Evolutionary conservation across 495 filamentous ascomycete genomes (phyloP).

Genomic region (Tuber umbilicatum): DNA sequence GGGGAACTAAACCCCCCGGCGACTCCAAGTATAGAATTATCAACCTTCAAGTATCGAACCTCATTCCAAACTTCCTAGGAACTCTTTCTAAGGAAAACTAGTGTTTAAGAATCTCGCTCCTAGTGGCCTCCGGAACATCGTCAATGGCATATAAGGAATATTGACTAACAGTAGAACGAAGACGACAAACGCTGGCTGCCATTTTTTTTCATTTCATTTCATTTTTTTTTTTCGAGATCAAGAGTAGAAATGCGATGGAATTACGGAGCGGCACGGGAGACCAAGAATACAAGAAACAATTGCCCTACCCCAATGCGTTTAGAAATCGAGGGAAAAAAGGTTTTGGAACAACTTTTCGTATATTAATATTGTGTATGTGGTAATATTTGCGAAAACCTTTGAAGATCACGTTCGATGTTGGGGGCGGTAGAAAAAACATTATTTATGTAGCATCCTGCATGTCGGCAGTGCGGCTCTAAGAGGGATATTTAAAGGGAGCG

Average conservation of each 20-base stretch:
- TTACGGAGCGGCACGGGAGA: neutral
- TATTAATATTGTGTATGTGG: conserved; percentile 3
- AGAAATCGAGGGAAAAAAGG: neutral
- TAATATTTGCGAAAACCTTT: conserved; percentile 18
- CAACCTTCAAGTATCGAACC: neutral
- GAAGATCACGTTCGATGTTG: conserved; percentile 19
- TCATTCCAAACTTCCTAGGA: neutral
- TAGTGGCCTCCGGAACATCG: conserved; percentile 17
- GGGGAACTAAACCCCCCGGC: conserved; percentile 20
- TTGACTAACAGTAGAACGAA: neutral
- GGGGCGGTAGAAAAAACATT: conserved; percentile 14
- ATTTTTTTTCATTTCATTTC: conserved; percentile 1
- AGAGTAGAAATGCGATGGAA: conserved; percentile 1
- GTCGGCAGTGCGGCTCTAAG: conserved; percentile 32
- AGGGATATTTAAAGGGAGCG: conserved; percentile 20
- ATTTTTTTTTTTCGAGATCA: conserved; percentile 6
- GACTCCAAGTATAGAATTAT: conserved; percentile 16
- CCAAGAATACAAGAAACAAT: neutral
- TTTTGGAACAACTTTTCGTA: conserved; percentile 13
- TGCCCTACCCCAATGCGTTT: conserved; percentile 13
- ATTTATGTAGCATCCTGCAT: conserved; percentile 22
- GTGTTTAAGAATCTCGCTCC: conserved; percentile 11
- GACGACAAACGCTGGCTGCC: neutral
- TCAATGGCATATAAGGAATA: conserved; percentile 23
- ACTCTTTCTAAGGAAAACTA: neutral